Percentiles rank a stretch among this genome's conserved stretches.
Conservation (phyloP, 768 basidiomycete species). For the Rhizopogon vinicolor region DNA sequence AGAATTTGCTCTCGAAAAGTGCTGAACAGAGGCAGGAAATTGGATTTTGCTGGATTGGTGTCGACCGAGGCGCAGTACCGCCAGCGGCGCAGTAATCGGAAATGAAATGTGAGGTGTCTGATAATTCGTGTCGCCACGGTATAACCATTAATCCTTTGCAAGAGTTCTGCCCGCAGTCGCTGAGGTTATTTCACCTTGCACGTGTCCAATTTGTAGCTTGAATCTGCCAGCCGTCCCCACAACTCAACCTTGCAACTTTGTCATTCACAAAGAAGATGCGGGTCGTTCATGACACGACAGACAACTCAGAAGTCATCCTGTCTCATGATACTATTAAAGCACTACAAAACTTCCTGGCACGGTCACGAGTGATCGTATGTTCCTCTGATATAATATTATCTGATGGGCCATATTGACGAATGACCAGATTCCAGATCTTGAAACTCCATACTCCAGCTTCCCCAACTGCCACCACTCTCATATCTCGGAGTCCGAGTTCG, state of each 20-base stretch:
- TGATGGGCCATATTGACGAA: neutral
- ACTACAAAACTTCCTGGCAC: neutral
- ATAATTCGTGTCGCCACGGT: too few relatives aligned
- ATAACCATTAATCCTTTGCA: too few relatives aligned
- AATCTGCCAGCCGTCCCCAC: neutral
- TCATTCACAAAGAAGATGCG: slow-evolving; percentile 4
- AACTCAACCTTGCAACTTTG: slow-evolving; percentile 8
- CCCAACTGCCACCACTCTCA: slow-evolving; percentile 10
- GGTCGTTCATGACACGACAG: neutral
- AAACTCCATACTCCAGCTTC: slow-evolving; percentile 1
- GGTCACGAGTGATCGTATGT: neutral
- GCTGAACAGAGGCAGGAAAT: too few relatives aligned
- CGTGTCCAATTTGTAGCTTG: too few relatives aligned
- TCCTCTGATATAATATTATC: neutral
- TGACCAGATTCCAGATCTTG: neutral
- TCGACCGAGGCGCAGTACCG: too few relatives aligned
- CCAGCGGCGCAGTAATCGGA: too few relatives aligned
- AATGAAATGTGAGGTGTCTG: too few relatives aligned
- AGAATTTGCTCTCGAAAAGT: too few relatives aligned
- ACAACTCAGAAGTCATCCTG: neutral
- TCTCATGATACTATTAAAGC: neutral
- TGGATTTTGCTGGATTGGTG: too few relatives aligned
- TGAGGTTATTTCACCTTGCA: too few relatives aligned
- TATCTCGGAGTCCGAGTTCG: slow-evolving; percentile 1
- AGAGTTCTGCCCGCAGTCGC: too few relatives aligned